Percentiles rank a stretch among this genome's conserved stretches.
Conservation (phyloP, 371 early-diverging fungal species). For the Rhizopus arrhizus region DNA sequence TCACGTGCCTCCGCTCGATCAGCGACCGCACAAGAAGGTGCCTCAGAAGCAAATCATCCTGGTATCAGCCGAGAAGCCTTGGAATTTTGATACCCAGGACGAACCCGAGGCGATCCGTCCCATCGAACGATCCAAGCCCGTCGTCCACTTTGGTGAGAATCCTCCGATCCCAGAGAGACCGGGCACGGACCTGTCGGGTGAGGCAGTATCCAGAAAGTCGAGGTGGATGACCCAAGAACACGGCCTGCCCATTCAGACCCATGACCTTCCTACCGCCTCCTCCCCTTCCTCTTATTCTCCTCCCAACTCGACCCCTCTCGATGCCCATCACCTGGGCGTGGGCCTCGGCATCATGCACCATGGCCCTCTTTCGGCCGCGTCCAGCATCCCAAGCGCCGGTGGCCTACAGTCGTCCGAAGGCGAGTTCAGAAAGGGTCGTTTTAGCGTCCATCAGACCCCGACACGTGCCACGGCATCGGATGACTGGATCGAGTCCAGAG, state of each 20-base stretch:
- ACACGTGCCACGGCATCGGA: not conserved
- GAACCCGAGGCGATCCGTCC: slow-evolving; percentile 1
- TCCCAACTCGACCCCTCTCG: not conserved
- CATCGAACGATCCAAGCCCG: slow-evolving; percentile 10
- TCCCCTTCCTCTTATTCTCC: slow-evolving; percentile 8
- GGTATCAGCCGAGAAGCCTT: slow-evolving; percentile 32
- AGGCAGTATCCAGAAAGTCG: slow-evolving; percentile 33
- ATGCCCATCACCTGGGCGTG: not conserved
- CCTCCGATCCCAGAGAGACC: slow-evolving; percentile 16
- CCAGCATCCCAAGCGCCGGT: slow-evolving; percentile 1
- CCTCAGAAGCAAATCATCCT: slow-evolving; percentile 36
- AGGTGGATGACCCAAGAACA: slow-evolving; percentile 6
- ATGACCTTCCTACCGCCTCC: too few relatives aligned
- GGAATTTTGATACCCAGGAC: slow-evolving; percentile 39
- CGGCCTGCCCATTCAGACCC: too few relatives aligned
- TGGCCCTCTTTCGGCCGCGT: too few relatives aligned
- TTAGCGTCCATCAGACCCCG: slow-evolving; percentile 37
- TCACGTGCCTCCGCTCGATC: slow-evolving; percentile 71
- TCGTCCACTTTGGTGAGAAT: slow-evolving; percentile 25
- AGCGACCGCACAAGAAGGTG: slow-evolving; percentile 54
- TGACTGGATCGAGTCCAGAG: not conserved
- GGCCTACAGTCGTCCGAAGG: slow-evolving; percentile 19
- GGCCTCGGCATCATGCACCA: too few relatives aligned
- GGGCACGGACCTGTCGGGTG: slow-evolving; percentile 36
- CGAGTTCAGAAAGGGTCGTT: slow-evolving; percentile 34